These are phyloP conservation scores for Elongisporangium anandrum DNA, from an alignment of 352 stramenopile species.

Conservation along the genomic window DNA sequence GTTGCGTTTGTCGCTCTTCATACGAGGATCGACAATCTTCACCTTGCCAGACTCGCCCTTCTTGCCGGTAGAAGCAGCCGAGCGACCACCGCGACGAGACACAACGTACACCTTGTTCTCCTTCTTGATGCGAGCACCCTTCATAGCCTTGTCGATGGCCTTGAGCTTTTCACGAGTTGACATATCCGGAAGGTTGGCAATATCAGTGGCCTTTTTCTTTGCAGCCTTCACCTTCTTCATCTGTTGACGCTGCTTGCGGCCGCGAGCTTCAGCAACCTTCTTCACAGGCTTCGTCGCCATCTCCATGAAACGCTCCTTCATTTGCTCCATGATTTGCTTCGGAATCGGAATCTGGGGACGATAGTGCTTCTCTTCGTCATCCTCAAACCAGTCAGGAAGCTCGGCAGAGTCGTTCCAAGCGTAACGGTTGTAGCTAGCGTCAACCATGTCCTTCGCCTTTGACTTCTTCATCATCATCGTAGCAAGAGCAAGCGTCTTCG, in stretches of 20 bases:
- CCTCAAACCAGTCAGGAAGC: conserved; percentile 98
- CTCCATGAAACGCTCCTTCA: conserved; percentile 96
- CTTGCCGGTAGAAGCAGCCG: conserved; percentile 60
- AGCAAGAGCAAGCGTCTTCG: conserved; percentile 94
- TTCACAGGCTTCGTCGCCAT: conserved; percentile 97
- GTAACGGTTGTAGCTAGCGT: conserved; percentile 99
- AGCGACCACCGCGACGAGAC: conserved; percentile 60
- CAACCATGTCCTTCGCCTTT: conserved; percentile 97
- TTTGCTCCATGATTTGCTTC: conserved; percentile 96
- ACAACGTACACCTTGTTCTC: conserved; percentile 97
- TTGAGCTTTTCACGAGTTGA: conserved; percentile 98
- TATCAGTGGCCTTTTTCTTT: conserved; percentile 97
- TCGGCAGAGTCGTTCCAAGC: conserved; percentile 97
- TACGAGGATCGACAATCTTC: conserved; percentile 97
- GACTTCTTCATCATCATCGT: conserved; percentile 98
- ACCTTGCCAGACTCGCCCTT: conserved; percentile 85
- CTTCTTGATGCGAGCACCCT: conserved; percentile 86
- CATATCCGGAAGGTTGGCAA: conserved; percentile 96
- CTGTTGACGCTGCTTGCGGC: conserved; percentile 92
- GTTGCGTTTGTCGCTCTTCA: conserved; percentile 96
- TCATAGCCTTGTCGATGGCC: conserved; percentile 97
- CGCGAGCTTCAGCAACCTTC: conserved; percentile 98
- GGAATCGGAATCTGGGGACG: conserved; percentile 96
- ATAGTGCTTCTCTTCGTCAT: conserved; percentile 97
- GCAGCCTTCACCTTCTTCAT: conserved; percentile 95